These are phyloP conservation scores for Aspergillus costaricaensis DNA, from an alignment of 2,329 filamentous ascomycete species.

Conservation along the genomic window DNA sequence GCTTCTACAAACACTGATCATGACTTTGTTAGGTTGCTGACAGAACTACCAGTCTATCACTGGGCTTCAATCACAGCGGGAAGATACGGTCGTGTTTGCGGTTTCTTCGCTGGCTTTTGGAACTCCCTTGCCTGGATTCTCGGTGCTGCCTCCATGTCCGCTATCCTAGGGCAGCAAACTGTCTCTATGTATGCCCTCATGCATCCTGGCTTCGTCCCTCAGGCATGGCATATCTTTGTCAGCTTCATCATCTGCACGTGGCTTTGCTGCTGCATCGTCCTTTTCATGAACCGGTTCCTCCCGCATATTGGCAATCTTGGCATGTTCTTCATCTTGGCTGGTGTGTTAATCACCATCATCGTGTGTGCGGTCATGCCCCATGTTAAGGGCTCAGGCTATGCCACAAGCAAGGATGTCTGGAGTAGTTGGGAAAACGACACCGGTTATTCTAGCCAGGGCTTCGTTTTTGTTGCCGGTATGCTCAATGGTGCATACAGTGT, in stretches of 20 bases:
- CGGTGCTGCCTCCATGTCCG: slow-evolving; percentile 60
- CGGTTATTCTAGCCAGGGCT: slow-evolving; percentile 52
- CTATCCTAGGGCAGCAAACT: slow-evolving; percentile 61
- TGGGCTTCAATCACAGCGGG: slow-evolving; percentile 63
- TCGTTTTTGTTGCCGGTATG: slow-evolving; percentile 67
- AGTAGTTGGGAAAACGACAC: slow-evolving; percentile 54
- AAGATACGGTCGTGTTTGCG: slow-evolving; percentile 54
- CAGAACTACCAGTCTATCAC: slow-evolving; percentile 55
- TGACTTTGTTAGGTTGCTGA: not conserved
- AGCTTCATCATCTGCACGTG: slow-evolving; percentile 59
- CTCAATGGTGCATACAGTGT: slow-evolving; percentile 70
- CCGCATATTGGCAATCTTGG: slow-evolving; percentile 58
- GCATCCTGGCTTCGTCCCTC: slow-evolving; percentile 54
- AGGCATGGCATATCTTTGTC: slow-evolving; percentile 63
- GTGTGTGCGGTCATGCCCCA: slow-evolving; percentile 58
- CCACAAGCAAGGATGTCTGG: slow-evolving; percentile 58
- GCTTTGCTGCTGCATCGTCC: slow-evolving; percentile 54
- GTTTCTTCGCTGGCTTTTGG: slow-evolving; percentile 51
- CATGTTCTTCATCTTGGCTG: slow-evolving; percentile 58
- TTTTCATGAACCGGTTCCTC: slow-evolving; percentile 58
- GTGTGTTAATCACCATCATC: slow-evolving; percentile 57
- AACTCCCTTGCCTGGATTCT: slow-evolving; percentile 60
- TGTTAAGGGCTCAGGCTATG: slow-evolving; percentile 45
- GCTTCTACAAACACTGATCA: not conserved
- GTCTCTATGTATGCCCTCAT: slow-evolving; percentile 64